Evolutionary conservation across 768 basidiomycete genomes (phyloP), one percentile per base, ranked within the genome.

Genomic region (Russula brevipes): DNA sequence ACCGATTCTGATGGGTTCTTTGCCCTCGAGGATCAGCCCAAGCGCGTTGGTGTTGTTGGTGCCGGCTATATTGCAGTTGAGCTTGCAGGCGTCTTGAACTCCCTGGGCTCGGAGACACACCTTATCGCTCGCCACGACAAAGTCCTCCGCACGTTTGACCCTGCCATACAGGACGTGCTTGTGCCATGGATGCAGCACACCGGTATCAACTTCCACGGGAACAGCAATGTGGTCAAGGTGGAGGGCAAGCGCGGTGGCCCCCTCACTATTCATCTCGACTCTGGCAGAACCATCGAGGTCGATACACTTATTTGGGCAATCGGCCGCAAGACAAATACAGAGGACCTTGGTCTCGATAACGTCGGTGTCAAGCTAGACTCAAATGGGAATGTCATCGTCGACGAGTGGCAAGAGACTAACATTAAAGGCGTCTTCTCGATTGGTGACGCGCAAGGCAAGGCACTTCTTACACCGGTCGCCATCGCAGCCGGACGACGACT

Each of bases 11-110:
- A 99, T 73, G 95, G 94, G 3, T 99, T 99, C 80, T 99, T 99
- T 70, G 91, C 85, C 50, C 84, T 99, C 50, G 85, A 85, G 67
- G 82, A 88, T 56, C 94, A 96, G 73, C 97, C 97, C 9, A 91
- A 88, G 75, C 85, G 94, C 61, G 94, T 97, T 36, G 95, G 88
- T 3, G 88, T 98, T 59, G 87, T 98, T 47, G 97, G 97, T 51
- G 97, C 97, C 14, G 97, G 97, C 1, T 99, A 99, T 74, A 98
- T 99, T 69, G 94, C 94, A 17, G 91, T 98, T 65, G 97, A 99
- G 76, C 85, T 99, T 51, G 93, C 96, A 5, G 97, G 97, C 19
- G 85, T 99, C 59, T 85, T 99, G 76, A 85, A 98, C 75, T 81
- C 91, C 7, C 85, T 97, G 60, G 94, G 95, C 24, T 82, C 87